Base-by-base conservation (phyloP, 805 yeast species). In the Kluyveromyces siamensis region DNA sequence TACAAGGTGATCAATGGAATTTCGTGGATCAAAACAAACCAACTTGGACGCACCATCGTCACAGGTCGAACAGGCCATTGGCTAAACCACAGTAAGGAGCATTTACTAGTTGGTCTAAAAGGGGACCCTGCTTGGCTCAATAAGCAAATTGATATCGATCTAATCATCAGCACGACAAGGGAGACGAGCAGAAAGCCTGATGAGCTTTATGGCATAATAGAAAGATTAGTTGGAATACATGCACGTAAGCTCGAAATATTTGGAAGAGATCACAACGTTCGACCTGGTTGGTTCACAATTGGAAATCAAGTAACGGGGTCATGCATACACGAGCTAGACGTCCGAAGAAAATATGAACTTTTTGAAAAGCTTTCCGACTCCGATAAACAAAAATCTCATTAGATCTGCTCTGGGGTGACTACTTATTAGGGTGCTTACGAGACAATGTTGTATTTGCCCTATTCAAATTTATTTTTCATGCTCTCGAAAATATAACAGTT, bases 41-140 rank as follows among this genome's bases (percentile, higher is more conserved):
- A 91, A 62, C 68, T 91, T 52, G 79, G 83, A 18, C 72, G 96
- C 51, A 90, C 96, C 0, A 89, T 90, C 40, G 89, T 95, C 51
- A 91, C 98, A 0, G 98, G 98, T 1, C 71, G 97, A 54, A 90
- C 98, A 0, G 98, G 98, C 0, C 98, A 90, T 63, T 90, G 98
- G 98, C 72, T 90, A 47, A 90, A 90, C 61, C 98, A 90, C 66
- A 85, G 96, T 0, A 90, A 90, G 58, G 98, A 90, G 64, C 97
- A 90, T 62, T 70, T 88, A 41, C 66, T 90, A 5, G 85, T 91
- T 8, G 98, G 96, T 33, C 59, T 84, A 25, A 90, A 90, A 59
- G 97, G 96, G 0, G 62, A 77, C 39, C 89, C 95, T 0, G 58
- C 65, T 36, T 87, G 96, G 95, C 58, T 88, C 27, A 77, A 76